Base-by-base conservation (phyloP, 2,329 filamentous ascomycete species). In the Boeremia lycopersici region DNA sequence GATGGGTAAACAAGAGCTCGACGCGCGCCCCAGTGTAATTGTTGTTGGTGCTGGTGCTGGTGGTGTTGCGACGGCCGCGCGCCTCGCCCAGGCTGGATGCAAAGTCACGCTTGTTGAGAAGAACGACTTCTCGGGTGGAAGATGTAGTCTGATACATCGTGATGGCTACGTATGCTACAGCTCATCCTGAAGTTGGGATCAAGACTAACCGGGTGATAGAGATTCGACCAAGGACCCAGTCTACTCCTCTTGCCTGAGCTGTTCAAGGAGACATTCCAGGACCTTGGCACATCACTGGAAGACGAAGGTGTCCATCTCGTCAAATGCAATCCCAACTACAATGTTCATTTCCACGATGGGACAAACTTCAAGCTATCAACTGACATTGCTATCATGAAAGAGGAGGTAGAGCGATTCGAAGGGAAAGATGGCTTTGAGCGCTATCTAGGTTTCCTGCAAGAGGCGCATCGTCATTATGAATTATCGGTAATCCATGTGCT, bases 21-120 rank as follows among this genome's bases (percentile, higher is more conserved):
- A 57, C 35, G 33, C 54, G 36, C 59, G 54, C 38, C 65, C 64
- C 17, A 65, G 64, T 43, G 70, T 70, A n/a, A 64, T 74, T 43
- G 59, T 70, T 39, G 50, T 71, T 81, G 88, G 88, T 59, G 88
- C 89, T 28, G 89, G 89, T 55, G 85, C 85, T 40, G 89, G 89
- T 45, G 89, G 89, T 54, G 84, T 90, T 36, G 83, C 87, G n/a
- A 86, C 85, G 1, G 87, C 89, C 52, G 88, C 89, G 2, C 84
- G 89, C 40, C 82, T 91, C 10, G 86, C 87, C 44, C 87, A 87
- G 68, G 83, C 87, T 2, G 89, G 89, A 34, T 86, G 88, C 70
- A 72, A 81, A 30, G 89, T 91, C n/a, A 91, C 87, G 0, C 86
- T 91, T 1, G 76, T 91, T n/a, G 89, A 92, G 74, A 91, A 91